Evolutionary conservation across 2,329 filamentous ascomycete species (phyloP), one percentile per base, ranked within the genome.

Genomic region (Paraphoma sp.): DNA sequence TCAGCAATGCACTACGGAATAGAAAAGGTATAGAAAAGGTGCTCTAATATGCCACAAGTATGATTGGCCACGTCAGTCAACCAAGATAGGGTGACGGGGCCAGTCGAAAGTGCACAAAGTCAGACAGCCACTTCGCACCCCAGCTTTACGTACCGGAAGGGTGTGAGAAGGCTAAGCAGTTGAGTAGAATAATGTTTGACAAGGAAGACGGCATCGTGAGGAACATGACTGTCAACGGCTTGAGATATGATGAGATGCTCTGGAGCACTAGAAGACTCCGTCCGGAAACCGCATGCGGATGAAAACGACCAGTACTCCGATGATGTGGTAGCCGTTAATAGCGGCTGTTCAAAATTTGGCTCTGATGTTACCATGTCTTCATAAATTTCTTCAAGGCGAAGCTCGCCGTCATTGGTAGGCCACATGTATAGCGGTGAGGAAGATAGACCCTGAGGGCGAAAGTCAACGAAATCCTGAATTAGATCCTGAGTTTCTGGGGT

Each of bases 181-280:
- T 69, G 72, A 1, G 72, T 73, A 2, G 67, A 67, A 55, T 79
- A 80, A 51, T 79, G 73, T 23, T 75, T 75, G 23, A 80, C 66
- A 0, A 80, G 67, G 44, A 74, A 72, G 8, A 76, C 62, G 1
- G 76, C 75, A 58, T 79, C 74, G 17, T 69, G 59, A 64, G 71
- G 60, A 3, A 65, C 48, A 11, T 10, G 30, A 18, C 18, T 53
- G n/a, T 42, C 30, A 18, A 17, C 36, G 29, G 33, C 16, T 17
- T 40, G 48, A 43, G 33, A 9, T 16, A 48, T 1, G 7, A 12
- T 29, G 45, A 52, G 36, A 6, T 47, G 17, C 6, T 29, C 41
- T 28, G 48, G 33, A 28, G 28, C 12, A n/a, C 41, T 47, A 30
- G 8, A 18, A 16, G 30, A 17, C 29, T 54, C 40, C 33, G n/a